Evolutionary conservation across 139 green algal species (phyloP).

Genomic region (Picochlorum sp.): DNA sequence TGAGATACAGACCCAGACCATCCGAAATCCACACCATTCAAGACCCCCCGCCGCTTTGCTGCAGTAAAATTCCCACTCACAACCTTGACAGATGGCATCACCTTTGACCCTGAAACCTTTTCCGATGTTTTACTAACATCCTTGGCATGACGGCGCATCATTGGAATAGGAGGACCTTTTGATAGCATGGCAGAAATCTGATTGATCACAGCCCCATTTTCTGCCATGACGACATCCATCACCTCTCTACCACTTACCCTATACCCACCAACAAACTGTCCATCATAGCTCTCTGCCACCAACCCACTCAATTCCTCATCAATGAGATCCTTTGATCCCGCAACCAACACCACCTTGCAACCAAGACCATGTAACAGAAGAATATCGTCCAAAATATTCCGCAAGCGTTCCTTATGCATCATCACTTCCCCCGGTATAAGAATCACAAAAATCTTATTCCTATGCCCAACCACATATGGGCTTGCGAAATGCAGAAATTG

Average conservation of each 20-base stretch:
- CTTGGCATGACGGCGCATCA: slow-evolving; percentile 74
- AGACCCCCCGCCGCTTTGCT: slow-evolving; percentile 77
- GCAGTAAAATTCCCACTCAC: slow-evolving; percentile 88
- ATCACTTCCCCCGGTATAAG: slow-evolving; percentile 80
- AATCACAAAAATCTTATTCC: slow-evolving; percentile 78
- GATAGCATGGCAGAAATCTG: slow-evolving; percentile 72
- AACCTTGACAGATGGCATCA: slow-evolving; percentile 36
- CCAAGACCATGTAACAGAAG: slow-evolving; percentile 83
- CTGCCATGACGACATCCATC: slow-evolving; percentile 32
- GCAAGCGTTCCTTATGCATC: slow-evolving; percentile 33
- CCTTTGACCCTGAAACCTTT: slow-evolving; percentile 14
- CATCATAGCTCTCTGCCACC: slow-evolving; percentile 20
- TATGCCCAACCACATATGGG: slow-evolving; percentile 85
- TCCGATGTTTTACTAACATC: slow-evolving; percentile 36
- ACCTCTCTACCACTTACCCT: slow-evolving; percentile 61
- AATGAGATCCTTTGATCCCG: slow-evolving; percentile 45
- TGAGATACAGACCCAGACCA: slow-evolving; percentile 54
- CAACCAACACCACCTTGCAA: slow-evolving; percentile 76
- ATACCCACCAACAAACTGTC: slow-evolving; percentile 60
- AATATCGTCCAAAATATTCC: slow-evolving; percentile 71
- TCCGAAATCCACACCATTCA: slow-evolving; percentile 86
- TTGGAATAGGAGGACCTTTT: slow-evolving; percentile 46
- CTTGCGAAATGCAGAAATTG: slow-evolving; percentile 48
- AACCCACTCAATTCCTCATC: slow-evolving; percentile 12
- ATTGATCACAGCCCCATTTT: slow-evolving; percentile 23